These are phyloP conservation scores for Fraxinus dipetala DNA, from an alignment of 305 asterid species.

Conservation along the genomic window DNA sequence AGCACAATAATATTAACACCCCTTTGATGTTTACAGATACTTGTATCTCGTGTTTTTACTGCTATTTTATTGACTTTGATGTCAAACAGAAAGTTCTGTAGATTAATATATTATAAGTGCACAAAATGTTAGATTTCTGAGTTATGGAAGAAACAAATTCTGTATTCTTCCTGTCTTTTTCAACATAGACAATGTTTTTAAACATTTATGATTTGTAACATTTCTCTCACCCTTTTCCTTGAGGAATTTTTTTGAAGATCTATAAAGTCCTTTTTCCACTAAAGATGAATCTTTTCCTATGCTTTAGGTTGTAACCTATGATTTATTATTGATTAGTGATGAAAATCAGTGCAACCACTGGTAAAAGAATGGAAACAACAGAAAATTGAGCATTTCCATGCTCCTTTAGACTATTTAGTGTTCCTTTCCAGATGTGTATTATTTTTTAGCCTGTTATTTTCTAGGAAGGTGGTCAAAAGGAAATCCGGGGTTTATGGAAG, in stretches of 20 bases:
- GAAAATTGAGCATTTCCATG: neutral
- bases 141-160: neutral
- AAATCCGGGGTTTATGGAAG: neutral
- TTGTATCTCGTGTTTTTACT: conserved; percentile 4
- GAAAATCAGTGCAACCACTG: neutral
- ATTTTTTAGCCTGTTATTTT: neutral
- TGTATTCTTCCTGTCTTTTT: neutral
- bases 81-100: neutral
- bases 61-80: neutral
- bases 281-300: neutral
- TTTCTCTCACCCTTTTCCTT: neutral
- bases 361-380: neutral
- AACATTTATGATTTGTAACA: neutral
- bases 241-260: neutral
- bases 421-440: neutral
- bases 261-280: neutral
- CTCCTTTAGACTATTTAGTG: neutral
- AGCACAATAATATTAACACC: neutral
- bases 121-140: neutral
- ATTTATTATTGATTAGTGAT: neutral
- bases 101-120: neutral
- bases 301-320: neutral
- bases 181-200: neutral
- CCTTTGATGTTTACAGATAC: conserved; percentile 2
- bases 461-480: neutral